A percentile compares a stretch with the other conserved stretches of the same genome.
phyloP scores from a whole-genome alignment of 257 asterid species.

The Fraxinus pennsylvanica region DNA sequence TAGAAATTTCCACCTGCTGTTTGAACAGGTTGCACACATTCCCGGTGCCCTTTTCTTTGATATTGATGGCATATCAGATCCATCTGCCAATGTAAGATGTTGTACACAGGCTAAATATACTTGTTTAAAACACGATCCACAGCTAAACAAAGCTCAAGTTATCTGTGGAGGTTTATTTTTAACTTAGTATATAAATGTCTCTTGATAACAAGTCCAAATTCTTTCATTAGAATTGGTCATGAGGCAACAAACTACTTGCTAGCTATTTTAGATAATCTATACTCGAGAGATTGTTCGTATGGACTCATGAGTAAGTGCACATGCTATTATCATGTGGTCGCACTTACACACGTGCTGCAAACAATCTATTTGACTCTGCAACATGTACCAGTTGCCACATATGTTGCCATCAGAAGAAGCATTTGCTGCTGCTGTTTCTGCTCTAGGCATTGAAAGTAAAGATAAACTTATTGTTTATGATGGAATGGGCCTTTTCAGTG shows the following conservation, averaged over 20 bases:
- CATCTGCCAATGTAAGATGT: background rate
- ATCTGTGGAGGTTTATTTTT: background rate
- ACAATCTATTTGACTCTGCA: constrained; percentile 8
- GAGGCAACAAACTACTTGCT: background rate
- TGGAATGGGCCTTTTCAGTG: constrained; percentile 97
- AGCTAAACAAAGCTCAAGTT: background rate
- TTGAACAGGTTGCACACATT: constrained; percentile 1
- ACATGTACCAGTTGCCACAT: constrained; percentile 78
- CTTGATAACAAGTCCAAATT: background rate
- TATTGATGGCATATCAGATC: constrained; percentile 3
- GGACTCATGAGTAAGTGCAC: constrained; percentile 8
- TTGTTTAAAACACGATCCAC: background rate
- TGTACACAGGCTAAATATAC: background rate
- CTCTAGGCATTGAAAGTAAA: constrained; percentile 90
- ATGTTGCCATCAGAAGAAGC: constrained; percentile 99
- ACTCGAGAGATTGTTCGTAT: background rate
- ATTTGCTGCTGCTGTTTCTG: constrained; percentile 96
- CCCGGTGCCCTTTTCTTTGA: background rate
- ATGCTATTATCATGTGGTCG: constrained; percentile 6
- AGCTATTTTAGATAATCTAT: too few species aligned
- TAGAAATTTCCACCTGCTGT: background rate
- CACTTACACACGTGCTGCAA: background rate
- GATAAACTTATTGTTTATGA: constrained; percentile 89
- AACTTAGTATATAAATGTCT: background rate
- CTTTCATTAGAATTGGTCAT: background rate